Evolutionary conservation across 306 rosid species (phyloP).

Genomic region (Rosa persica): DNA sequence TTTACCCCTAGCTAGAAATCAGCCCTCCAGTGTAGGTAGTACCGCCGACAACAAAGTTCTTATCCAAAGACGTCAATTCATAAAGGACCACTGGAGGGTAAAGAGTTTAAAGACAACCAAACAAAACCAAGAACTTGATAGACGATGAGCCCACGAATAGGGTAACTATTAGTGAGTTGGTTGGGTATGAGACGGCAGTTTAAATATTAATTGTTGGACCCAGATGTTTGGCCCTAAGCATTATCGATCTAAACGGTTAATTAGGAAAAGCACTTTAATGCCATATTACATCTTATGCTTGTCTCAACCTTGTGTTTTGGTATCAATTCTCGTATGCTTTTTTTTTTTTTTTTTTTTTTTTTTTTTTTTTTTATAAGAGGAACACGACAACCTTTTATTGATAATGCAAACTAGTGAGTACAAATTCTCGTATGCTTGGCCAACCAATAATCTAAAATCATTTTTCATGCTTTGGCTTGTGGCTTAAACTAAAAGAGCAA

Average conservation of each 20-base stretch:
- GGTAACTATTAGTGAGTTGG: neutral
- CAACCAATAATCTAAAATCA: neutral
- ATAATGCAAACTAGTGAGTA: too few relatives aligned
- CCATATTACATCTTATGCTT: neutral
- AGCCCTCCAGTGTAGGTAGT: neutral
- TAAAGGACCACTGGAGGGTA: neutral
- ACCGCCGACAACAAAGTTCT: neutral
- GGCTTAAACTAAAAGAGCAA: neutral
- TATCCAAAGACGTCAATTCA: neutral
- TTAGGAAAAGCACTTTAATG: neutral
- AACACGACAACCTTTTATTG: too few relatives aligned
- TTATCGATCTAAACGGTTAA: neutral
- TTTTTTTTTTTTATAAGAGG: too few relatives aligned
- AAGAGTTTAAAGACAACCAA: neutral
- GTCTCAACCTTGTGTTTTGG: constrained; percentile 1
- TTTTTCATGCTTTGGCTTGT: neutral
- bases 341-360: too few relatives aligned
- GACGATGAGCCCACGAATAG: neutral
- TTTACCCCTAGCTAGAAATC: neutral
- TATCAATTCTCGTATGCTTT: neutral
- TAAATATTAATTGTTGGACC: neutral
- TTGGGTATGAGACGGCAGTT: neutral
- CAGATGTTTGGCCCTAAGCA: constrained; percentile 5
- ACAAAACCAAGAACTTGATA: neutral
- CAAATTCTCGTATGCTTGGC: neutral